phyloP scores from a whole-genome alignment of 768 basidiomycete species.

The Lyophyllum atratum region DNA sequence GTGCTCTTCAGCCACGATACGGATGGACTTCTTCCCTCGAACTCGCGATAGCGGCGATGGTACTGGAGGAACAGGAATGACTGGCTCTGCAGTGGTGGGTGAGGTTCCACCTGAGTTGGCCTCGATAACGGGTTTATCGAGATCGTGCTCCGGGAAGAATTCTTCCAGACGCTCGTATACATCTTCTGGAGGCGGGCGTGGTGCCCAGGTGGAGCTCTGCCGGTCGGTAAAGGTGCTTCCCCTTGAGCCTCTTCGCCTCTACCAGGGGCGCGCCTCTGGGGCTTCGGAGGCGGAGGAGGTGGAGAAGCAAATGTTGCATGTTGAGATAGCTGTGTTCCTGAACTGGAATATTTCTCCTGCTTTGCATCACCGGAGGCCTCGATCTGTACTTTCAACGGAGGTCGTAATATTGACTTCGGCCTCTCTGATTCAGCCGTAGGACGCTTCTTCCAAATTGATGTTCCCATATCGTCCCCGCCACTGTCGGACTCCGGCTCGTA shows the following conservation, averaged over 20 bases:
- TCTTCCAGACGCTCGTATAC: constrained; percentile 91
- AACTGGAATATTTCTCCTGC: constrained; percentile 6
- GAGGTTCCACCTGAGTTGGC: constrained; percentile 78
- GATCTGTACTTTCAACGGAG: constrained; percentile 48
- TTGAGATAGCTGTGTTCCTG: constrained; percentile 6
- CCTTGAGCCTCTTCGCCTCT: constrained; percentile 31
- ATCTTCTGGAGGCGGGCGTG: constrained; percentile 88
- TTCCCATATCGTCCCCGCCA: constrained; percentile 41
- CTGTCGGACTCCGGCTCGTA: constrained; percentile 53
- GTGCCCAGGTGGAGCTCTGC: constrained; percentile 79
- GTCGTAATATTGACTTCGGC: constrained; percentile 36
- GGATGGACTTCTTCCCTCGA: constrained; percentile 86
- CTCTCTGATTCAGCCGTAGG: constrained; percentile 31
- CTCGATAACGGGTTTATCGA: constrained; percentile 95
- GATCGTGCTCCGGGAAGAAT: constrained; percentile 95
- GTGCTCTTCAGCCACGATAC: constrained; percentile 88
- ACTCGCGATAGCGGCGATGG: constrained; percentile 37
- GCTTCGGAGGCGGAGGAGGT: constrained; percentile 21
- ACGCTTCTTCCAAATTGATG: constrained; percentile 43
- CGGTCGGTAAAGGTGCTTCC: constrained; percentile 64
- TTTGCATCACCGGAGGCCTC: constrained; percentile 23
- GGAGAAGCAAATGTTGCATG: constrained; percentile 23
- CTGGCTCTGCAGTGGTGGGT: constrained; percentile 63
- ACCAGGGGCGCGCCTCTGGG: constrained; percentile 27
- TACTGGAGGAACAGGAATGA: constrained; percentile 40